phyloP scores from a whole-genome alignment of 2,329 filamentous ascomycete species.

The Fusarium liriodendri region DNA sequence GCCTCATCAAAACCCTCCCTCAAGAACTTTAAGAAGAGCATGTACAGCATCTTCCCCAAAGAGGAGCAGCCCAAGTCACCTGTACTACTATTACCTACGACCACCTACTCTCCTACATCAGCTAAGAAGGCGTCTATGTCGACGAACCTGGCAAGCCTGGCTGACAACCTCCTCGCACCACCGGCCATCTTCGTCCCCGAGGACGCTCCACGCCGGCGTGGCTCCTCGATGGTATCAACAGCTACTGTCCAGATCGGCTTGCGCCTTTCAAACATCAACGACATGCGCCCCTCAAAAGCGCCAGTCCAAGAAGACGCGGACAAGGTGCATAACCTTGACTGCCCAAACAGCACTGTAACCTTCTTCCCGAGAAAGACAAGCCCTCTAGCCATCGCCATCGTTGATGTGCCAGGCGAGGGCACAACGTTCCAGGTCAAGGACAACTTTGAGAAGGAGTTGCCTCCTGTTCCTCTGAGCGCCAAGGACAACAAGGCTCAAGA shows the following conservation, averaged over 20 bases:
- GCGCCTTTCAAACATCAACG: constrained; percentile 70
- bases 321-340: constrained; percentile 54
- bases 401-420: constrained; percentile 40
- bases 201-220: constrained; percentile 61
- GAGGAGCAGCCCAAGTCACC: constrained; percentile 34
- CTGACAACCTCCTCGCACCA: constrained; percentile 47
- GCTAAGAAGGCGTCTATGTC: constrained; percentile 10
- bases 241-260: constrained; percentile 79
- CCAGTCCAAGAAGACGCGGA: constrained; percentile 30
- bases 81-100: constrained; percentile 59
- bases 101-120: constrained; percentile 54
- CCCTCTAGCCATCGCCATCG: constrained; percentile 41
- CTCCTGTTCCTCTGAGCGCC: constrained; percentile 49
- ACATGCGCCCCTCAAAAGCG: constrained; percentile 53
- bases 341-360: constrained; percentile 40
- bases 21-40: constrained; percentile 40
- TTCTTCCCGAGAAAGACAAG: constrained; percentile 38
- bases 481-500: constrained; percentile 33
- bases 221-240: constrained; percentile 72
- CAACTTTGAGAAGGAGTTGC: constrained; percentile 44
- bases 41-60: constrained; percentile 43
- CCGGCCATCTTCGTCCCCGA: constrained; percentile 56
- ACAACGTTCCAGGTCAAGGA: constrained; percentile 35
- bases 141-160: constrained; percentile 4
- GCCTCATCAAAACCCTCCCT: constrained; percentile 33